Evolutionary conservation across 805 yeast species (phyloP), one percentile per base, ranked within the genome.

Genomic region (Suhomyces vadensis): DNA sequence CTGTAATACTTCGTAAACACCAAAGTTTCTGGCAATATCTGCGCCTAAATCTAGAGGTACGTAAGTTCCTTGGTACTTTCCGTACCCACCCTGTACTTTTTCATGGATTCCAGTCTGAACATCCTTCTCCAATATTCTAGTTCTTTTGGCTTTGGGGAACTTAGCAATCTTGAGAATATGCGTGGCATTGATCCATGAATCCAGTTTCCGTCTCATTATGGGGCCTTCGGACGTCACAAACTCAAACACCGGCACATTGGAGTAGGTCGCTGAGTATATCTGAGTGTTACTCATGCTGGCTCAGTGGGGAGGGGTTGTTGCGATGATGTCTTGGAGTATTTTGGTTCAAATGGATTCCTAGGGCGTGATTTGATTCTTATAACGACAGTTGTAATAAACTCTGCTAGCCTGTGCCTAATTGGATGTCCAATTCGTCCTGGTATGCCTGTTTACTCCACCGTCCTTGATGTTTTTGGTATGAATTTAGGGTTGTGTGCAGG

Each of bases 41-140:
- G 54, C 65, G 1, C 77, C 77, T 20, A 69, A 42, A 11, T 66
- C 64, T 39, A 71, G 61, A 1, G 77, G 77, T 7, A 72, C 75
- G 45, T 71, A 72, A 2, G 77, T 72, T 3, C 77, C 77, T 47
- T 68, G 87, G 60, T 79, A 81, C 53, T 81, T 80, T n/a, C 87
- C 87, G 50, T 82, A 79, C 0, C 87, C 88, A 26, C 87, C 87
- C 60, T 82, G 86, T 20, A 83, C 82, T 53, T 82, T 83, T 53
- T 84, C 90, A 56, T 81, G 84, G 26, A 66, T 69, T n/a, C 85
- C 83, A 5, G 79, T 75, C 45, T 74, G 78, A 33, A 82, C 81
- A 51, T 82, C 87, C 50, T 74, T 73, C 49, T 83, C 89, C 47
- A 84, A 74, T 39, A 81, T 72, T 47, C 82, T 75, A 6, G 86